Evolutionary conservation across 148 eudicot species (phyloP), one percentile per base, ranked within the genome.

Genomic region (Agrostemma githago): DNA sequence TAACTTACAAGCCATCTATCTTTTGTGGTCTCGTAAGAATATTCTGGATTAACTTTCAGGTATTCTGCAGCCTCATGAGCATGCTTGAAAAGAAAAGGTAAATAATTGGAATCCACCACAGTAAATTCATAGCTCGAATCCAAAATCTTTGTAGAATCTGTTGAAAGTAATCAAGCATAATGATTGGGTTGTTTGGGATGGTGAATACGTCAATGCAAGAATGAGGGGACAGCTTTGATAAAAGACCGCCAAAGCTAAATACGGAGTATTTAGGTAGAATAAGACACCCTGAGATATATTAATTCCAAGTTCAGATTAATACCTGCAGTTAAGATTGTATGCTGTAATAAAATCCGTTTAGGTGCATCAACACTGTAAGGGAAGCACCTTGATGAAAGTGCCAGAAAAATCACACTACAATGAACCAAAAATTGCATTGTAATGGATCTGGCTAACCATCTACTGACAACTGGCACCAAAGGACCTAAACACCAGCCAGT

Each of bases 401-500:
- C 99, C 86, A 95, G 67, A 57, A 88, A 84, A 82, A 95, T 78
- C 80, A 95, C 92, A 72, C 76, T 85, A 56, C 84, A 74, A 66
- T 95, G 98, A 81, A 95, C 74, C 80, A 95, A 82, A 72, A 88
- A 79, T 62, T 82, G 83, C 82, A 92, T 70, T 48, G 92, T 73
- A 73, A 96, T 82, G 71, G 91, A 72, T 78, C 87, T 88, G 76
- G 94, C 90, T 74, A 95, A 80, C 94, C 92, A 92, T 70, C 85
- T 81, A 74, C 96, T 86, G 76, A 92, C 68, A 69, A 88, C 84
- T 59, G 99, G 99, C 74, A 92, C 62, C 77, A 92, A 77, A 74
- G 99, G 99, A 56, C 97, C 96, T 81, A 92, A 79, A 76, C 90
- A 90, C 90, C 88, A 90, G 73, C 99, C 91, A 79, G 91, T 87